Conservation (phyloP, 306 rosid species). For the Malus asiatica region DNA sequence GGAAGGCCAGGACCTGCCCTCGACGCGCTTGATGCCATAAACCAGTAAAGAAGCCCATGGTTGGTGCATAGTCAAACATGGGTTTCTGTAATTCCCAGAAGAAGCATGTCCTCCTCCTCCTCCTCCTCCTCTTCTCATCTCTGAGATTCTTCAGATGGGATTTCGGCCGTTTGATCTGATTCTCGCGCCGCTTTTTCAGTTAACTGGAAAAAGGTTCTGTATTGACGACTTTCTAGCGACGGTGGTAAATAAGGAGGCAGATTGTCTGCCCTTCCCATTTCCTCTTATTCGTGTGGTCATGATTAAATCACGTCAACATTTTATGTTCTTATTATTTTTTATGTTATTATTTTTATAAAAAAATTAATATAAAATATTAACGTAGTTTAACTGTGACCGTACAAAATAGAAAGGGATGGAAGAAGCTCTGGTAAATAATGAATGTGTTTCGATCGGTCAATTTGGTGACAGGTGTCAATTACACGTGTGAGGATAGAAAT, state of each 20-base stretch:
- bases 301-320: too few species aligned
- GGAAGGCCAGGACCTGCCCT: constrained; percentile 89
- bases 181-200: background rate
- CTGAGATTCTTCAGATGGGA: background rate
- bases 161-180: background rate
- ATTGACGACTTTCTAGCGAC: background rate
- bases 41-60: constrained; percentile 98
- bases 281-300: accelerated
- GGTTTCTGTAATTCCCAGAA: constrained; percentile 53
- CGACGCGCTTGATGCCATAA: constrained; percentile 80
- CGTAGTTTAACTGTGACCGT: accelerated
- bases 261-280: too few species aligned
- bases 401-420: too few species aligned
- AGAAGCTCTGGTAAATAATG: too few species aligned
- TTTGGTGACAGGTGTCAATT: too few species aligned
- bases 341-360: too few species aligned
- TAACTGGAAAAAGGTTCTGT: background rate
- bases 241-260: too few species aligned
- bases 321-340: too few species aligned
- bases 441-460: too few species aligned
- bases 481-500: too few species aligned
- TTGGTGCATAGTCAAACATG: constrained; percentile 91
- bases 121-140: constrained; percentile 31
- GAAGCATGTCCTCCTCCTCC: constrained; percentile 15
- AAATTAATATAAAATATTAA: too few species aligned